Base-by-base conservation (phyloP, 1,284 basidiomycete species). In the Heterobasidion occidentale region DNA sequence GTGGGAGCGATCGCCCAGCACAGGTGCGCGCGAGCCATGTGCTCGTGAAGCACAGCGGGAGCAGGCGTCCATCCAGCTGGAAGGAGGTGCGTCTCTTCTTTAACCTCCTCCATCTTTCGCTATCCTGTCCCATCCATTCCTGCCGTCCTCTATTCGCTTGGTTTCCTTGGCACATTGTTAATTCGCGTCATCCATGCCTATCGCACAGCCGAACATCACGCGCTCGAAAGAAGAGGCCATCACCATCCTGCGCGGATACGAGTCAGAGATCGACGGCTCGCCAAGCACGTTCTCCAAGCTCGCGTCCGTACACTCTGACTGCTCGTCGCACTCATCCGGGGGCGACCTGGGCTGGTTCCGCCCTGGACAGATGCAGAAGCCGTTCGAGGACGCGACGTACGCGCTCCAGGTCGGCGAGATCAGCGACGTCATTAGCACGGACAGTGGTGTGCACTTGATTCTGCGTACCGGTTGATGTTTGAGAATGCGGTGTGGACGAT, bases 391-490 rank as follows among this genome's bases (percentile, higher is more conserved):
- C 27, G 91, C 91, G 4, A 82, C 94, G 9, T 98, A 86, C 71
- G 82, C 73, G 1, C 79, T 98, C 59, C 69, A 86, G 56, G 81
- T 91, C n/a, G 92, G 90, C 14, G 74, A 92, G 71, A 85, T 98
- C 63, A 94, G 92, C 71, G 88, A 84, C 52, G 76, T 98, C 54
- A 81, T 98, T 68, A 85, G 86, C 65, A 91, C 95, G 45, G 96
- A 98, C 65, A 95, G 92, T 62, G 97, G 97, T n/a, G 91, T 97
- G 12, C 97, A 99, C 71, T 70, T 98, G 62, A 92, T 99, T 66
- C 75, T 96, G 71, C 82, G 96, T 63, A 97, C 94, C 51, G 94
- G 78, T 9, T 97, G 71, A 76, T 44, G 19, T 20, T 45, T 45
- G 12, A 6, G 7, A 7, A 6, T 14, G 19, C 27, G 46, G 46